Percentiles rank a stretch among this genome's conserved stretches.
phyloP scores from a whole-genome alignment of 2,329 filamentous ascomycete species.

The Cladosporium cucumerinum region DNA sequence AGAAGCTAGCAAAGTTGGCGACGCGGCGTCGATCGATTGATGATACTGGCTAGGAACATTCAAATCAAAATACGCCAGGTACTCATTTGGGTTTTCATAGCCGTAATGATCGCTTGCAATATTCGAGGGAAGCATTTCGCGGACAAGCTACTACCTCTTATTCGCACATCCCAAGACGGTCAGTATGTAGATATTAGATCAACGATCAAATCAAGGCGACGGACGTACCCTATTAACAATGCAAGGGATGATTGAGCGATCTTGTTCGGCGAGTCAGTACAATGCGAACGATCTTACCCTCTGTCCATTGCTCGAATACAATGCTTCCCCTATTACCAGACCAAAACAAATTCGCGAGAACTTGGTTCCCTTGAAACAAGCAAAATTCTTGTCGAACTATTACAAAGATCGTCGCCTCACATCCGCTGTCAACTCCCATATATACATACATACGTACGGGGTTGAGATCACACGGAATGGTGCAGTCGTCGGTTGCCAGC shows the following conservation, averaged over 20 bases:
- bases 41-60: not conserved
- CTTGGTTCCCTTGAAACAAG: not conserved
- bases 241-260: not conserved
- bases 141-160: not conserved
- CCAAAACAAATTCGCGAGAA: not conserved
- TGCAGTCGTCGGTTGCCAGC: not conserved
- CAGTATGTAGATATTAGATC: not conserved
- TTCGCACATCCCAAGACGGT: not conserved
- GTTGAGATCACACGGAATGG: not conserved
- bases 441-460: not conserved
- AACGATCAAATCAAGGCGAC: not conserved
- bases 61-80: not conserved
- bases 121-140: not conserved
- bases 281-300: not conserved
- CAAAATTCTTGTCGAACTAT: not conserved
- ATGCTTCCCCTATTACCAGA: not conserved
- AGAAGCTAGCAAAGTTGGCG: not conserved
- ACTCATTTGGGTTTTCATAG: not conserved
- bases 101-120: not conserved
- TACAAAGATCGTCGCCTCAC: not conserved
- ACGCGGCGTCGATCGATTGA: not conserved
- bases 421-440: not conserved
- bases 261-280: not conserved
- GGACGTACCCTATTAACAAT: not conserved
- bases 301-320: not conserved